Base-by-base conservation (phyloP, 1,284 basidiomycete species). In the Cerrena zonata region DNA sequence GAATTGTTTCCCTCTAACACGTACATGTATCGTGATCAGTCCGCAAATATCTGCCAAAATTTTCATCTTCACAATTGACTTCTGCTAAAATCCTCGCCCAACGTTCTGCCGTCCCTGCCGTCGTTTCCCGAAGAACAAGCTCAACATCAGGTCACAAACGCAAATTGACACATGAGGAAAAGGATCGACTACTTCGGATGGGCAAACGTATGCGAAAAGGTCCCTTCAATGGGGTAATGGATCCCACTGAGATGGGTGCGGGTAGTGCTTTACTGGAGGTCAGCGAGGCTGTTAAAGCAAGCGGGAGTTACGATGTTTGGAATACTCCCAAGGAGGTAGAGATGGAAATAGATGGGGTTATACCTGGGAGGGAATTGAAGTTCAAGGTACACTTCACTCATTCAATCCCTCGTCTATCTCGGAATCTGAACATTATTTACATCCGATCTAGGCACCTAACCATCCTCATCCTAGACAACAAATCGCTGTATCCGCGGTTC, bases 21-120 rank as follows among this genome's bases (percentile, higher is more conserved):
- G 56, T 62, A 18, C 68, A 62, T n/a, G 57, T 67, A 1, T 23
- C n/a, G n/a, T n/a, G n/a, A 5, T 44, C 55, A 89, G 86, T 84
- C 53, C 78, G 84, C 52, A 77, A 74, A 57, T 65, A 68, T 3
- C 61, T 84, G 2, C 79, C 78, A 12, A 75, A 76, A 55, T 83
- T 77, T 60, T 80, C 80, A 15, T 70, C 67, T 22, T 61, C 71
- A 1, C 70, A 77, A 44, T 73, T 95, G 21, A 89, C 83, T 34
- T 90, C 89, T 0, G 75, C 87, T 4, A 89, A 91, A 72, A 88
- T 96, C 40, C 80, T 98, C 15, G 69, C 80, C 0, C 81, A 91
- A 65, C 86, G 91, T 25, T 93, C 90, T 2, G 89, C 91, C 19
- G 79, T 93, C 2, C 91, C 93, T 12, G 89, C 93, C 0, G 80